Evolutionary conservation across 768 basidiomycete species (phyloP).

Genomic region (Clathrus columnatus): DNA sequence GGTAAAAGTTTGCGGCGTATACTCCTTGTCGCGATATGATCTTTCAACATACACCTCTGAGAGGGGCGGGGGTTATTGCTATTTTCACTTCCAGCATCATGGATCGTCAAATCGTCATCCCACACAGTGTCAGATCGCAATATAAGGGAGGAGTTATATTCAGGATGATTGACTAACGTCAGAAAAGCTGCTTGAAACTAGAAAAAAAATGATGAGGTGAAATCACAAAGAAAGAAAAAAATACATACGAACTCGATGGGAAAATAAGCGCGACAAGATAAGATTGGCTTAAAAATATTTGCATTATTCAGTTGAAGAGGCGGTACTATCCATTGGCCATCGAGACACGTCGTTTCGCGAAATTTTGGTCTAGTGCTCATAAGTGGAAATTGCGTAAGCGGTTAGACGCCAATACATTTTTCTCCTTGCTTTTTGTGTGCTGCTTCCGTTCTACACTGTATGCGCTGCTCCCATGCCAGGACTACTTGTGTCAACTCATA

Average conservation of each 20-base stretch:
- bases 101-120: conserved; percentile 21
- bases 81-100: not conserved
- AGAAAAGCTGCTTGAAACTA: conserved; percentile 69
- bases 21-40: conserved; percentile 22
- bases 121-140: conserved; percentile 66
- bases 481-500: not conserved
- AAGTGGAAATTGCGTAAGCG: too few relatives aligned
- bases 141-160: conserved; percentile 88
- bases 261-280: conserved; percentile 35
- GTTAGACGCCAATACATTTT: too few relatives aligned
- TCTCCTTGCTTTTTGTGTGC: not conserved
- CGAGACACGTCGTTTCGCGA: conserved; percentile 3
- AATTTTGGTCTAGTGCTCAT: not conserved
- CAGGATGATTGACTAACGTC: conserved; percentile 79
- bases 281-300: conserved; percentile 21
- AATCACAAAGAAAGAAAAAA: not conserved
- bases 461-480: conserved; percentile 4
- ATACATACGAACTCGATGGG: conserved; percentile 33
- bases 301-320: not conserved
- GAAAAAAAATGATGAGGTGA: not conserved
- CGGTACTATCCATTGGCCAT: not conserved
- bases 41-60: not conserved
- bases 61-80: not conserved
- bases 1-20: conserved; percentile 68
- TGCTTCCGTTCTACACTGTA: too few relatives aligned